A percentile compares a stretch with the other conserved stretches of the same genome.
Evolutionary conservation across 805 yeast species (phyloP).

Genomic region (Kodamaea nitidulidarum): DNA sequence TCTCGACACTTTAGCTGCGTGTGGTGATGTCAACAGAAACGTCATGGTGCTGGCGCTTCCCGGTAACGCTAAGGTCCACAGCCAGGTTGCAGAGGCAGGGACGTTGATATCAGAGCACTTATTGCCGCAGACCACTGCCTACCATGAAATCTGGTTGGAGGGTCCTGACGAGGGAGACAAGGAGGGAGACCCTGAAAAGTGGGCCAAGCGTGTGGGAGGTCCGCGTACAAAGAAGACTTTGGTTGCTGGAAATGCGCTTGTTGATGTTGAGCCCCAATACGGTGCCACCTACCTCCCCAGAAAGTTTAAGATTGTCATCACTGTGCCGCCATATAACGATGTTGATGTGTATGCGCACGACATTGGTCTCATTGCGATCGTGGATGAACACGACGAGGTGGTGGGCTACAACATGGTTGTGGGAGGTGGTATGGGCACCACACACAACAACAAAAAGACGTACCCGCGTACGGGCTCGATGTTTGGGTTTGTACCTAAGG

Average conservation of each 20-base stretch:
- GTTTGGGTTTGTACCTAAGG: constrained; percentile 70
- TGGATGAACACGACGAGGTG: constrained; percentile 53
- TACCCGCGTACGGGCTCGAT: constrained; percentile 92
- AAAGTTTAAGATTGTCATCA: constrained; percentile 90
- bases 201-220: constrained; percentile 66
- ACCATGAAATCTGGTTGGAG: constrained; percentile 94
- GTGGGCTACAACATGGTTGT: constrained; percentile 83
- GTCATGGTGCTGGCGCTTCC: constrained; percentile 93
- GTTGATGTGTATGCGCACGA: constrained; percentile 96
- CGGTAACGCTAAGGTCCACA: constrained; percentile 73
- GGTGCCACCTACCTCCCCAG: constrained; percentile 87
- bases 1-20: constrained; percentile 94
- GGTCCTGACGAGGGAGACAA: constrained; percentile 75
- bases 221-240: constrained; percentile 77
- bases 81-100: constrained; percentile 64
- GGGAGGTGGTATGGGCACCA: constrained; percentile 99
- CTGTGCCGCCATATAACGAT: constrained; percentile 95
- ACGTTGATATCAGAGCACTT: constrained; percentile 70
- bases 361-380: constrained; percentile 86
- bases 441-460: constrained; percentile 94
- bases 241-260: constrained; percentile 83
- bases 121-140: constrained; percentile 89
- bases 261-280: constrained; percentile 81
- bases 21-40: constrained; percentile 97
- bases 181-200: constrained; percentile 57